Evolutionary conservation across 129 eudicot genomes (phyloP), one percentile per base, ranked within the genome.

Genomic region (Centaurea solstitialis): DNA sequence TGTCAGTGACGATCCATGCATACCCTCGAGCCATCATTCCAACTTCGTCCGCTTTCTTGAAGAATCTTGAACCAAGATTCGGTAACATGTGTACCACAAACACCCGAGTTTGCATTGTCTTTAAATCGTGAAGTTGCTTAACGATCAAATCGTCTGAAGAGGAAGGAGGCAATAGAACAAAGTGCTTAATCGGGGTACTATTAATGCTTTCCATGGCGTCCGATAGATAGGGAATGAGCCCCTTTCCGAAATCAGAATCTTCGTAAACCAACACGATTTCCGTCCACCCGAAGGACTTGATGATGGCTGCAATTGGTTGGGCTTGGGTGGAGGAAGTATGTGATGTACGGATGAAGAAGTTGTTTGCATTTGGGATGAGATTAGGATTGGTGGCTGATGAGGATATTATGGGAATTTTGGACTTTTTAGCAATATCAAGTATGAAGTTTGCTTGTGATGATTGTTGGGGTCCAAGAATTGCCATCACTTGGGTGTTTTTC

Each of bases 1-100:
- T 83, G 74, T 83, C 87, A 0, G 93, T 92, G 13, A 83, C 53
- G 43, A 92, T 85, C 97, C 97, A 92, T 0, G 70, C 94, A 72
- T 82, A 90, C 12, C 83, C 94, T 30, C 76, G 59, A 13, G 76
- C 77, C 92, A 90, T 84, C 94, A 92, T 88, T 18, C 88, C 91
- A n/a, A 53, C 28, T 20, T 78, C 69, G 28, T 78, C 70, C 0
- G 80, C 91, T 68, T 61, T 80, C 8, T 68, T 18, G 79, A 91
- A 91, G 57, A 91, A 26, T 9, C 87, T 88, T 6, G 88, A 74
- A 28, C 76, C 91, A 1, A 91, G 82, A 17, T 4, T 0, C 4
- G 73, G 47, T 40, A 28, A 20, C 96, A 88, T 83, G 73, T 91
- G 96, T 17, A 87, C 91, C 8, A 91, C 59, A 50, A 91, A 91